Percentiles rank a stretch among this genome's conserved stretches.
phyloP scores from a whole-genome alignment of 2,329 filamentous ascomycete species.

The Hypomyces rosellus region DNA sequence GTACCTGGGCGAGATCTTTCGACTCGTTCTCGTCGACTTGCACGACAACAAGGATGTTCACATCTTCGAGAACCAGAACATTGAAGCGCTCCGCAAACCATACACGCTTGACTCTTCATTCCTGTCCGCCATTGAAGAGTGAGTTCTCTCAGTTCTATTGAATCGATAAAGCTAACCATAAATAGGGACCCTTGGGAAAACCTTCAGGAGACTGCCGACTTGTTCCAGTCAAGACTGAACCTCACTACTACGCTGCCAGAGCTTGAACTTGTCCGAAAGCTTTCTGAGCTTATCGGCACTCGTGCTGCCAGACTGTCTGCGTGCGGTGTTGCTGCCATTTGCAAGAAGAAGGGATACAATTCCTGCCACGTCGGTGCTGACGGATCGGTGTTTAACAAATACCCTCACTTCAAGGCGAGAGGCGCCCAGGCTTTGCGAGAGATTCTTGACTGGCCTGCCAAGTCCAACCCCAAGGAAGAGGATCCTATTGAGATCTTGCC shows the following conservation, averaged over 20 bases:
- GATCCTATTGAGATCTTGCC: constrained; percentile 84
- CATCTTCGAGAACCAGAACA: constrained; percentile 81
- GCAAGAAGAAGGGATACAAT: constrained; percentile 88
- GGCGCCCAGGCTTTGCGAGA: constrained; percentile 85
- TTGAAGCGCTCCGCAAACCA: constrained; percentile 71
- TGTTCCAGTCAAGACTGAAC: constrained; percentile 70
- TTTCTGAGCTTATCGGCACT: constrained; percentile 91
- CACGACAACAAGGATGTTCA: constrained; percentile 68
- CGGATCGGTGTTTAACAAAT: constrained; percentile 98
- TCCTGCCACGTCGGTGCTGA: constrained; percentile 93
- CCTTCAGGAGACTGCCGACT: constrained; percentile 77
- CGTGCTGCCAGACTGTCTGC: constrained; percentile 88
- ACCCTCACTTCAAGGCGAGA: constrained; percentile 93
- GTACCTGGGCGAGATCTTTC: constrained; percentile 92
- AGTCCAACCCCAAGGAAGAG: constrained; percentile 61
- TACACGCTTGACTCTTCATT: constrained; percentile 93
- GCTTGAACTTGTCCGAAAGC: constrained; percentile 79
- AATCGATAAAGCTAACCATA: constrained; percentile 13
- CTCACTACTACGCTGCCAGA: constrained; percentile 68
- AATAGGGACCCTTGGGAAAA: constrained; percentile 87
- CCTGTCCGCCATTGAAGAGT: constrained; percentile 87
- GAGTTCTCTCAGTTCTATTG: constrained; percentile 29
- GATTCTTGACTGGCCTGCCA: constrained; percentile 86
- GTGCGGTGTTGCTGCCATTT: constrained; percentile 92
- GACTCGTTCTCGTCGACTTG: constrained; percentile 76